Evolutionary conservation across 345 rosid species (phyloP), one percentile per base, ranked within the genome.

Genomic region (Salix exigua): DNA sequence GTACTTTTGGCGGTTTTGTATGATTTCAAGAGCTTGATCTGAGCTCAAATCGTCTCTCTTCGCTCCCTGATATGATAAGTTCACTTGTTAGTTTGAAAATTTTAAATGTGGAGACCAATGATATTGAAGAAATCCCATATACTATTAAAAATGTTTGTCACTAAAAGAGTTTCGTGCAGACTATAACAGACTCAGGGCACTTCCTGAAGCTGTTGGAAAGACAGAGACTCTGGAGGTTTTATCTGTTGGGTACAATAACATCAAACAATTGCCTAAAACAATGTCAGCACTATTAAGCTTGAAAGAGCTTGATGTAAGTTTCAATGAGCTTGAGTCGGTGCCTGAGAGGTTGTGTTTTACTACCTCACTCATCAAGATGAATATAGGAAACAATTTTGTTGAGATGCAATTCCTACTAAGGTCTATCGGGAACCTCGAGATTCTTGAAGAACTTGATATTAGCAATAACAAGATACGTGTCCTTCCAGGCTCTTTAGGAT

Each of bases 121-220:
- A 92, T 71, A 87, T 96, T 23, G 98, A 91, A 78, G 99, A 96
- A 79, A 82, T 96, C 73, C 97, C 99, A 6, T 92, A 91, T 79
- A 79, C 89, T 10, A 90, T 96, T 33, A 94, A 94, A 85, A 81
- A 37, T 96, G 99, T 80, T 76, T 91, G 70, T 87, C 89, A 0
- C 84, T 96, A 37, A 85, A 67, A 83, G 99, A 89, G 86, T 94
- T 96, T 48, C 89, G 74, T 68, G 97, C 88, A 4, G 98, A 93
- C 82, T 96, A 96, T 83, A 96, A 96, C 84, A 85, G 94, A 74
- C 91, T 96, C 70, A 96, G 91, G 83, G 98, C 98, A 78, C 99
- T 96, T 64, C 99, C 99, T 0, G 99, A 90, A 88, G 99, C 99
- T 48, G 91, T 90, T 50, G 99, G 99, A 62, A 96, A 93, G 94